Conservation (phyloP, 495 filamentous ascomycete genomes). For the Aspergillus heteromorphus region DNA sequence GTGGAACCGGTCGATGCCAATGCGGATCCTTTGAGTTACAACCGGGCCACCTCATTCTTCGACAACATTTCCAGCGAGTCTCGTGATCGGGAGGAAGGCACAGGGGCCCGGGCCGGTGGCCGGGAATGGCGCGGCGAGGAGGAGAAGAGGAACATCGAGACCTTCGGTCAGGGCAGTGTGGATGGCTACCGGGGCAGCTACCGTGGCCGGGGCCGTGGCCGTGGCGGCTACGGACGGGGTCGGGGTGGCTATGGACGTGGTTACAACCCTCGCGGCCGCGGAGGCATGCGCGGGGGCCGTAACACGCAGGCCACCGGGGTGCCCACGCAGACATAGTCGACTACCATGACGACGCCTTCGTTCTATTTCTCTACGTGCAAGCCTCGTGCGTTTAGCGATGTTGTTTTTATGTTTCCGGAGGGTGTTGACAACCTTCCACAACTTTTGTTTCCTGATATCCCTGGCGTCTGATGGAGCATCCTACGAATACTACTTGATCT, state of each 20-base stretch:
- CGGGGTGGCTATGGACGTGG: constrained; percentile 53
- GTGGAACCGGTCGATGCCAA: constrained; percentile 31
- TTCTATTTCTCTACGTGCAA: constrained; percentile 13
- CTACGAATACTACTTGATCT: constrained; percentile 11
- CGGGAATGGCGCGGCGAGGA: constrained; percentile 90
- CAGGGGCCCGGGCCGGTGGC: constrained; percentile 63
- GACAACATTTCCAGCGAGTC: constrained; percentile 95
- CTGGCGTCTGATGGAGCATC: constrained; percentile 23
- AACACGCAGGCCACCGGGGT: constrained; percentile 37
- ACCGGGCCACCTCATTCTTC: constrained; percentile 84
- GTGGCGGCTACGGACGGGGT: constrained; percentile 52
- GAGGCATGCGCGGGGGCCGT: constrained; percentile 34
- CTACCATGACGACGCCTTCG: background rate
- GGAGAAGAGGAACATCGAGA: constrained; percentile 92
- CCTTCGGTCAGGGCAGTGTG: constrained; percentile 96
- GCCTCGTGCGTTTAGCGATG: constrained; percentile 22
- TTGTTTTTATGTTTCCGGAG: constrained; percentile 15
- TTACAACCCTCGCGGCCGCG: constrained; percentile 34
- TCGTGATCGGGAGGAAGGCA: constrained; percentile 77
- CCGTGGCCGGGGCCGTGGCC: constrained; percentile 61
- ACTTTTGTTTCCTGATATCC: constrained; percentile 14
- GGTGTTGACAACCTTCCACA: constrained; percentile 15
- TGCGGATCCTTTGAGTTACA: constrained; percentile 54
- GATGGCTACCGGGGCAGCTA: constrained; percentile 78
- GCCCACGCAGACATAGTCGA: constrained; percentile 31